Evolutionary conservation across 495 filamentous ascomycete species (phyloP).

Genomic region (Penicillium nucicola): DNA sequence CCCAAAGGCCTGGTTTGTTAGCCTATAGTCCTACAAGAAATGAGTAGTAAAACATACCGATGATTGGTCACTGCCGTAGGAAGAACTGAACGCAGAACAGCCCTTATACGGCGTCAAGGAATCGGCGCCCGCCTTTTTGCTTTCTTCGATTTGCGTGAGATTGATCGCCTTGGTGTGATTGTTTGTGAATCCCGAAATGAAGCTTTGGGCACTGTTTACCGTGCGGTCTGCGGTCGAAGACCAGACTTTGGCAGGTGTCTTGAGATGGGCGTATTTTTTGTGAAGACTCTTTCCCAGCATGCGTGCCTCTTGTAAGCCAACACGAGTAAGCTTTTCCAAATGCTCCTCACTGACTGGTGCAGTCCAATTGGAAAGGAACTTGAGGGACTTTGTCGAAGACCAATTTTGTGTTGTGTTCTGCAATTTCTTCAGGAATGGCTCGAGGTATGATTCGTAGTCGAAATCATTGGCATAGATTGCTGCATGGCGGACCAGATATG

Average conservation of each 20-base stretch:
- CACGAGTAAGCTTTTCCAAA: conserved; percentile 18
- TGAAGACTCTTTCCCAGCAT: conserved; percentile 6
- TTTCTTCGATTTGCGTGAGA: conserved; percentile 13
- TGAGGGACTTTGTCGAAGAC: conserved; percentile 4
- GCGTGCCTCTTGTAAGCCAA: conserved; percentile 17
- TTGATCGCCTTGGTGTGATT: conserved; percentile 10
- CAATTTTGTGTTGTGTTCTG: conserved; percentile 15
- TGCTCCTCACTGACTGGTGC: conserved; percentile 16
- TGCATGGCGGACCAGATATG: conserved; percentile 23
- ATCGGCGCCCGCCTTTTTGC: conserved; percentile 15
- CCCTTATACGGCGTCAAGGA: conserved; percentile 24
- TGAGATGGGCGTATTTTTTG: conserved; percentile 11
- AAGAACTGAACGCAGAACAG: conserved; percentile 17
- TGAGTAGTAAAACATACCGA: conserved; percentile 3
- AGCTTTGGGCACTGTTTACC: conserved; percentile 14
- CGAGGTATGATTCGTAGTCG: conserved; percentile 21
- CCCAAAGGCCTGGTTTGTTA: conserved; percentile 6
- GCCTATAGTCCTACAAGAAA: background rate
- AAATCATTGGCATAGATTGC: conserved; percentile 29
- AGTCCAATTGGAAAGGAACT: conserved; percentile 18
- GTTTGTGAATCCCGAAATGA: conserved; percentile 17
- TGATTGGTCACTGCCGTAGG: conserved; percentile 20
- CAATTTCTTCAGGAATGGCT: conserved; percentile 20
- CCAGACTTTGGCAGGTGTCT: conserved; percentile 13
- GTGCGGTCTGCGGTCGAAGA: conserved; percentile 16